These are phyloP conservation scores for Eleusine indica DNA, from an alignment of 176 grass and related monocot species.

Conservation along the genomic window DNA sequence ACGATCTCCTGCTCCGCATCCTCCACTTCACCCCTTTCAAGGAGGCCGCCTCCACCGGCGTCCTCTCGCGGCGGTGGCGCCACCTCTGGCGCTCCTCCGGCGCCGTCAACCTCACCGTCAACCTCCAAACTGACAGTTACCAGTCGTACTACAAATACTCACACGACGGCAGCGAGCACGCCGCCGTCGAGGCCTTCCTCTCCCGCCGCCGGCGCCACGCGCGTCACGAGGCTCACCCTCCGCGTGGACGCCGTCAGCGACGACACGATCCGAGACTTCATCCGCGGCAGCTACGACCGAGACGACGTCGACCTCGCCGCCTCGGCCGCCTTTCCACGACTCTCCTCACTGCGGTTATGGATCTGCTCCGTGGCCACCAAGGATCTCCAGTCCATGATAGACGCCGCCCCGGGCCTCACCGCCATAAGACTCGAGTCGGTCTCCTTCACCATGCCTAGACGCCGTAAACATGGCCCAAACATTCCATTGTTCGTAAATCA, in stretches of 20 bases:
- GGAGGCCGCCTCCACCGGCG: not conserved
- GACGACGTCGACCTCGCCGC: not conserved
- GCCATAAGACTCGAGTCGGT: not conserved
- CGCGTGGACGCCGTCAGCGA: not conserved
- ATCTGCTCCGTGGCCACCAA: not conserved
- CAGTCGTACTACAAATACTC: not conserved
- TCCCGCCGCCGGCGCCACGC: not conserved
- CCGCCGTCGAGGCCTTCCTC: not conserved
- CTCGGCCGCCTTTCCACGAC: not conserved
- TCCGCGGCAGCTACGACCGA: not conserved
- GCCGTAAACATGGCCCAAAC: not conserved
- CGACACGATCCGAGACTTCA: not conserved
- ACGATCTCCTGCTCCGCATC: conserved; percentile 1
- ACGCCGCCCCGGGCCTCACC: not conserved
- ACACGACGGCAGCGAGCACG: not conserved
- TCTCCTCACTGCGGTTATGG: not conserved
- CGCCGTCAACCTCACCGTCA: not conserved
- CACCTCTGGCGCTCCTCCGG: not conserved
- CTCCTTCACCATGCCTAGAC: not conserved
- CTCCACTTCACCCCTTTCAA: not conserved
- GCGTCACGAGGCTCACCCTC: not conserved
- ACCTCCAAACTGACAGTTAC: not conserved
- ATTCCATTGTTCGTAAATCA: too few species aligned
- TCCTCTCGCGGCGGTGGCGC: not conserved
- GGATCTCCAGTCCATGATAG: not conserved